Evolutionary conservation across 345 rosid genomes (phyloP).

Genomic region (Rubroshorea leprosula): DNA sequence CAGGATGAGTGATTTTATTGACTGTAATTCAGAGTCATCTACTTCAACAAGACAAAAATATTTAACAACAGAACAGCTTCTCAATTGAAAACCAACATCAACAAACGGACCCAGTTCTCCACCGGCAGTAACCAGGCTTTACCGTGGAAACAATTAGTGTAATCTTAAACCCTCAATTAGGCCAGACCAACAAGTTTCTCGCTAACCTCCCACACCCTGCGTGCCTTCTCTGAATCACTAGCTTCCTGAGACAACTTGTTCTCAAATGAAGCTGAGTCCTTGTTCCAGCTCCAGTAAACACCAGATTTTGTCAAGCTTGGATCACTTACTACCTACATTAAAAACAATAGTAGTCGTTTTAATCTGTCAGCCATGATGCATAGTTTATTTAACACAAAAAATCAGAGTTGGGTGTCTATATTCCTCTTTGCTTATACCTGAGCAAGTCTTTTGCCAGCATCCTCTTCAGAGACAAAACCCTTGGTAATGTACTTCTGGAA

Average conservation of each 20-base stretch:
- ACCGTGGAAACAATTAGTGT: constrained; percentile 18
- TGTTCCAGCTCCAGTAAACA: constrained; percentile 99
- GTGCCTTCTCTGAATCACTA: constrained; percentile 77
- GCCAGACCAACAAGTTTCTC: constrained; percentile 97
- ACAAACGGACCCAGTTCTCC: constrained; percentile 3
- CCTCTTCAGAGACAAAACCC: constrained; percentile 89
- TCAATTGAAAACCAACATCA: constrained; percentile 8
- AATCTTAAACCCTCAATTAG: constrained; percentile 19
- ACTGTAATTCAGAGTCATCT: constrained; percentile 19
- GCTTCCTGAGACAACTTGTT: constrained; percentile 92
- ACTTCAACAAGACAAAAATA: constrained; percentile 11
- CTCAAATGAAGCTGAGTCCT: constrained; percentile 84
- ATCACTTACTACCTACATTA: constrained; percentile 80
- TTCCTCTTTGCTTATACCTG: constrained; percentile 77
- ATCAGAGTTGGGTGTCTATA: too few relatives aligned
- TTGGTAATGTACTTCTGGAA: constrained; percentile 97
- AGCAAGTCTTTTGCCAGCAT: constrained; percentile 89
- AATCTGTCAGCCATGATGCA: too few relatives aligned
- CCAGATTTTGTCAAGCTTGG: constrained; percentile 91
- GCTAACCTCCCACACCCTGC: constrained; percentile 91
- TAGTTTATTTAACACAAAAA: too few relatives aligned
- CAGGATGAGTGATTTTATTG: constrained; percentile 26
- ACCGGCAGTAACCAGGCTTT: constrained; percentile 11
- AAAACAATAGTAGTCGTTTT: too few relatives aligned
- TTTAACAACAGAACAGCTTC: constrained; percentile 20